Conservation (phyloP, 2,329 filamentous ascomycete genomes). For the Ceratocystiopsis brevicomis region DNA sequence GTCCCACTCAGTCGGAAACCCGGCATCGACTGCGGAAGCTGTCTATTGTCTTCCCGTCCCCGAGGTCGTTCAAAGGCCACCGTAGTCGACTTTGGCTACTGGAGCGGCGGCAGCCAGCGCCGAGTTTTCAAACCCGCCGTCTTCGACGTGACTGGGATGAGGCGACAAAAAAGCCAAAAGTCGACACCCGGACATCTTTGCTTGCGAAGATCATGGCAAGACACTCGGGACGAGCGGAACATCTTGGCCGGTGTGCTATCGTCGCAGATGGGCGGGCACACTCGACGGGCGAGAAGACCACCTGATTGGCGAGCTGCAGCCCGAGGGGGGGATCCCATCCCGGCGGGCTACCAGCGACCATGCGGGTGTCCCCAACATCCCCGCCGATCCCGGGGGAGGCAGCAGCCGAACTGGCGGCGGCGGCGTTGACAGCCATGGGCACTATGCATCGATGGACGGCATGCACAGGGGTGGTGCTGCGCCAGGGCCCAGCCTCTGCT, state of each 20-base stretch:
- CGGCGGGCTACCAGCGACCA: not conserved
- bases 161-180: conserved; percentile 24
- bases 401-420: not conserved
- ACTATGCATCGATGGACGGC: no score
- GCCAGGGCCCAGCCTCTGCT: no score
- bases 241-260: conserved; percentile 30
- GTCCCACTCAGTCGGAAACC: no score
- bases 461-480: no score
- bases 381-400: no score
- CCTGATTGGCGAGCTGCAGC: conserved; percentile 16
- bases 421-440: no score
- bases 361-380: no score
- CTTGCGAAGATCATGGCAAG: conserved; percentile 46
- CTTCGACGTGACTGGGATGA: conserved; percentile 30
- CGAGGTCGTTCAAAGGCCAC: conserved; percentile 25
- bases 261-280: conserved; percentile 4
- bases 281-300: conserved; percentile 23
- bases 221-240: conserved; percentile 48
- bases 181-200: conserved; percentile 33
- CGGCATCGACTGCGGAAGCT: no score
- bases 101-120: conserved; percentile 19
- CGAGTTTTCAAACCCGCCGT: conserved; percentile 28
- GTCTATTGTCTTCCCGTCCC: no score
- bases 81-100: conserved; percentile 30
- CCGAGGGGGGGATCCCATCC: not conserved